These are phyloP conservation scores for Acacia confusa DNA, from an alignment of 306 rosid species.

Conservation along the genomic window DNA sequence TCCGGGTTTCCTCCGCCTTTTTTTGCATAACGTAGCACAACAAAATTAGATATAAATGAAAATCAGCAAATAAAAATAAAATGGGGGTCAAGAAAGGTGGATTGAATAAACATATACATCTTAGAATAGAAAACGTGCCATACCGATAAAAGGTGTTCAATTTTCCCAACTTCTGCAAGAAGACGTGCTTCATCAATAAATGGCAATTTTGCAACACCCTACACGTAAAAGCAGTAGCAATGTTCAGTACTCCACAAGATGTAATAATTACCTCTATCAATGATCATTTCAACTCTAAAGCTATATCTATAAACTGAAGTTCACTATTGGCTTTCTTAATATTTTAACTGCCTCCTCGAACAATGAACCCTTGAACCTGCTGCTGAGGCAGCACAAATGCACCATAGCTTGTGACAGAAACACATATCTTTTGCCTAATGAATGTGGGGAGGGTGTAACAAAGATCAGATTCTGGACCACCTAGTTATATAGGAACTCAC, in stretches of 20 bases:
- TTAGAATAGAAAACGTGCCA: slow-evolving; percentile 10
- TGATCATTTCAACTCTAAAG: background rate
- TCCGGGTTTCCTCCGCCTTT: slow-evolving; percentile 72
- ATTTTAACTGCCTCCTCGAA: background rate
- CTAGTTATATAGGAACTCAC: background rate
- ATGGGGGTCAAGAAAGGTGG: background rate
- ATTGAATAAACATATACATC: slow-evolving; percentile 4
- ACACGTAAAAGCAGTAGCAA: slow-evolving; percentile 26
- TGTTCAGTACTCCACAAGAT: slow-evolving; percentile 21
- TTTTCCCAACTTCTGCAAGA: slow-evolving; percentile 74
- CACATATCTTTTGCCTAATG: background rate
- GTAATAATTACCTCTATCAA: background rate
- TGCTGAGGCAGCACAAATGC: no score
- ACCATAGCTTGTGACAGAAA: background rate
- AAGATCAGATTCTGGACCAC: background rate
- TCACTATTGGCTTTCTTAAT: background rate
- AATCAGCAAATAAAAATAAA: background rate
- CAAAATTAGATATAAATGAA: slow-evolving; percentile 9
- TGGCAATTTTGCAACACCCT: slow-evolving; percentile 98
- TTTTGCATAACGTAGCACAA: background rate
- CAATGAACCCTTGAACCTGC: background rate
- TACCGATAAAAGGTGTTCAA: slow-evolving; percentile 80
- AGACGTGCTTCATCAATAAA: slow-evolving; percentile 94
- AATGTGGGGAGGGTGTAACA: background rate
- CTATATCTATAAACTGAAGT: background rate